These are phyloP conservation scores for Piromyces finnis DNA, from an alignment of 192 early-diverging fungal genomes.

Conservation along the genomic window DNA sequence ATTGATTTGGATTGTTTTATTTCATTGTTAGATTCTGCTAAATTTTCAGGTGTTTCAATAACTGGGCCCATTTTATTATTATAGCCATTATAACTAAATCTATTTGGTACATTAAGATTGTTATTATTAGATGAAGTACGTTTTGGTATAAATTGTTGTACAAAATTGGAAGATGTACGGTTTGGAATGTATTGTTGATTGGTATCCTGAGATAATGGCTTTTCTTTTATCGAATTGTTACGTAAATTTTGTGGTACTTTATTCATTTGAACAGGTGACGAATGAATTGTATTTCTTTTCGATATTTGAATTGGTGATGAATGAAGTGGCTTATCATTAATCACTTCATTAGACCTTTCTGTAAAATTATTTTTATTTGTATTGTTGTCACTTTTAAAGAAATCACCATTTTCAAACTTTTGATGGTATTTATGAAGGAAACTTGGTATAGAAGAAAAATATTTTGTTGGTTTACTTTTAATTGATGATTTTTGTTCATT, in stretches of 20 bases:
- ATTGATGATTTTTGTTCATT: not conserved
- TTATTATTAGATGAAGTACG: not conserved
- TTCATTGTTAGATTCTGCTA: not conserved
- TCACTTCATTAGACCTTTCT: too few species aligned
- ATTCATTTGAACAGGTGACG: too few species aligned
- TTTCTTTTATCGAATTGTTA: not conserved
- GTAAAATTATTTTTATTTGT: too few species aligned
- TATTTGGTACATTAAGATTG: not conserved
- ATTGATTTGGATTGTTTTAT: not conserved
- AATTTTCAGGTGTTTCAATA: not conserved
- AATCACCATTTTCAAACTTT: not conserved
- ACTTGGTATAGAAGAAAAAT: not conserved
- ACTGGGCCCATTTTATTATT: too few species aligned
- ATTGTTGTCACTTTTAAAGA: not conserved
- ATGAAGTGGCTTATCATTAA: too few species aligned
- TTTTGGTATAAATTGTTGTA: not conserved
- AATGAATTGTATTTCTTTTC: too few species aligned
- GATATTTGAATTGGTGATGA: too few species aligned
- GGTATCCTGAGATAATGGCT: not conserved
- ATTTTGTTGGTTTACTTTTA: not conserved
- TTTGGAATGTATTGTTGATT: not conserved
- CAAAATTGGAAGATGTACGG: not conserved
- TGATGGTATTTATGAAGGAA: not conserved
- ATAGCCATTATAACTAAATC: not conserved
- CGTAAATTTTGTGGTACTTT: too few species aligned